A percentile compares a stretch with the other conserved stretches of the same genome.
Conservation (phyloP, 164 flowering plant genomes). For the Chimonanthus praecox region DNA sequence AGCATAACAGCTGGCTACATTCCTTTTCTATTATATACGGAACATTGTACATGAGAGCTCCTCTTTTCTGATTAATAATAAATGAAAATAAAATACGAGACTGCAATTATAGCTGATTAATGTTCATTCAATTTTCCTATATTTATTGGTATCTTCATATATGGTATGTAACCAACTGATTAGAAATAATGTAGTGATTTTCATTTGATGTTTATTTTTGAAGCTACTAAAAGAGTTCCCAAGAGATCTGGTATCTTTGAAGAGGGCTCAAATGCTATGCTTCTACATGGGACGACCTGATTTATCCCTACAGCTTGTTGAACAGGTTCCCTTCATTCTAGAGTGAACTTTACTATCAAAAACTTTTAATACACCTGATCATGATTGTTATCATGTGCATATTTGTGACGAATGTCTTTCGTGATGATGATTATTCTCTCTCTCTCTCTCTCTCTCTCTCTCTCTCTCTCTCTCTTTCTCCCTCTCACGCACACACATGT, state of each 20-base stretch:
- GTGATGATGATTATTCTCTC: too few relatives aligned
- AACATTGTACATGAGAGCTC: not conserved
- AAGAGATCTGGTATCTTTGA: slow-evolving; percentile 68
- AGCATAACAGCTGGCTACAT: too few relatives aligned
- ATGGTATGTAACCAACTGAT: not conserved
- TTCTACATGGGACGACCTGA: slow-evolving; percentile 83
- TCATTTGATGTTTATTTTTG: slow-evolving; percentile 10
- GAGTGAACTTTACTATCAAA: not conserved
- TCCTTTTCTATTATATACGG: too few relatives aligned
- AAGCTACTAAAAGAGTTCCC: slow-evolving; percentile 73
- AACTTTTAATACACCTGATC: not conserved
- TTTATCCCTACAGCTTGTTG: slow-evolving; percentile 51
- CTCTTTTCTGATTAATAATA: not conserved
- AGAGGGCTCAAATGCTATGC: slow-evolving; percentile 71
- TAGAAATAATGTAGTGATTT: not conserved
- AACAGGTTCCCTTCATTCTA: slow-evolving; percentile 48
- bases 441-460: too few relatives aligned
- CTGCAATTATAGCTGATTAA: not conserved
- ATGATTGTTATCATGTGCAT: not conserved
- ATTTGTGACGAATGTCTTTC: not conserved
- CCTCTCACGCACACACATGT: too few relatives aligned
- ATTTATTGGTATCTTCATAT: not conserved
- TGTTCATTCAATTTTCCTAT: not conserved
- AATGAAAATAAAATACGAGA: not conserved
- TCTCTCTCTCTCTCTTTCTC: too few relatives aligned